phyloP scores from a whole-genome alignment of 805 yeast species.

The Candida cerambycidarum region DNA sequence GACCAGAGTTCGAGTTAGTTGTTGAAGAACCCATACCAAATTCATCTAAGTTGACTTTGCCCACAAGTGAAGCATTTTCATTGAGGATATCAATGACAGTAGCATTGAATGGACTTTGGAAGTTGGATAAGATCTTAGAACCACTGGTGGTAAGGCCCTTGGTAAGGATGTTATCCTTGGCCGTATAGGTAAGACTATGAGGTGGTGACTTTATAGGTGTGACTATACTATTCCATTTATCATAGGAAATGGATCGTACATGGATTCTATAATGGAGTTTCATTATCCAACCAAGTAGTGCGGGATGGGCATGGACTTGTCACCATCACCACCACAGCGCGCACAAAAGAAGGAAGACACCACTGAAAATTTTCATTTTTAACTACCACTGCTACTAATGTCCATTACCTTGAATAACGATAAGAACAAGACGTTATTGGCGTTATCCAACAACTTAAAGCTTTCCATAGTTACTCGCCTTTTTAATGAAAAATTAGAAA shows the following conservation, averaged over 20 bases:
- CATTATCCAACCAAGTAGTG: no score
- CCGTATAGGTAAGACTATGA: conserved; percentile 11
- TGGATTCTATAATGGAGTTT: no score
- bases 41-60: conserved; percentile 92
- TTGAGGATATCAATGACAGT: conserved; percentile 63
- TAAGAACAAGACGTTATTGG: conserved; percentile 22
- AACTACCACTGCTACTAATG: no score
- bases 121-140: conserved; percentile 59
- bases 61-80: conserved; percentile 57
- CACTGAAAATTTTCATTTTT: conserved; percentile 1
- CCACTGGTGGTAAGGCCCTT: conserved; percentile 72
- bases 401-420: conserved; percentile 17
- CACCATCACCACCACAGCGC: no score
- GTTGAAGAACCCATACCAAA: conserved; percentile 95
- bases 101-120: conserved; percentile 77
- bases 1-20: conserved; percentile 54
- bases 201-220: background rate
- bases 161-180: conserved; percentile 79
- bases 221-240: conserved; percentile 19
- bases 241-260: conserved; percentile 1
- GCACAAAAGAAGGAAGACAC: no score
- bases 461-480: conserved; percentile 41
- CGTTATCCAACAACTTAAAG: conserved; percentile 44
- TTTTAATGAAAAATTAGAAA: conserved; percentile 22
- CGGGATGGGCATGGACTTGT: no score